These are phyloP conservation scores for Aspergillus persii DNA, from an alignment of 2,329 filamentous ascomycete genomes.

Conservation along the genomic window DNA sequence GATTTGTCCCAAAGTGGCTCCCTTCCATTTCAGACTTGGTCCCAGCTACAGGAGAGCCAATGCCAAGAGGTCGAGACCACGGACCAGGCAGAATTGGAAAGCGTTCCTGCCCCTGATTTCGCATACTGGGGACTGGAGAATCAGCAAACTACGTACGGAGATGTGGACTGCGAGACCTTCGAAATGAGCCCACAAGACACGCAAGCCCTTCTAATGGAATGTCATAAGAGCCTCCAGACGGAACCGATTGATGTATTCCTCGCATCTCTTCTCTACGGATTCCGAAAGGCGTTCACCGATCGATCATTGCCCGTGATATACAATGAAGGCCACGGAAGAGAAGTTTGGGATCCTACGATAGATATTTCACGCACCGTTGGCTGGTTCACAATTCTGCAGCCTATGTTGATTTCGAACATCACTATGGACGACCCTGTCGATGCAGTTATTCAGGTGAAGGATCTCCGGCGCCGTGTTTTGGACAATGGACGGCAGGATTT, in stretches of 20 bases:
- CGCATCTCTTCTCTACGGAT: conserved; percentile 43
- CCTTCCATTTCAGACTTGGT: conserved; percentile 40
- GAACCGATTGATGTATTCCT: conserved; percentile 39
- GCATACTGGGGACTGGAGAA: conserved; percentile 36
- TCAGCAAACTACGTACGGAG: conserved; percentile 32
- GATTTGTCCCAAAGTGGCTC: conserved; percentile 20
- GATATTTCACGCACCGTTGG: conserved; percentile 51
- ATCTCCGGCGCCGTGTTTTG: conserved; percentile 34
- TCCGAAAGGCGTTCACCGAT: conserved; percentile 43
- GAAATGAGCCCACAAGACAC: conserved; percentile 30
- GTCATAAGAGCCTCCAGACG: conserved; percentile 32
- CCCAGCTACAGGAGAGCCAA: conserved; percentile 30
- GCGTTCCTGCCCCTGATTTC: conserved; percentile 31
- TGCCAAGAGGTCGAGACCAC: conserved; percentile 15
- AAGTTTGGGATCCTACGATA: conserved; percentile 45
- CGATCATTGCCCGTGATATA: conserved; percentile 43
- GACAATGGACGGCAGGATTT: conserved; percentile 42
- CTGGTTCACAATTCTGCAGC: conserved; percentile 53
- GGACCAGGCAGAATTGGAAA: conserved; percentile 12
- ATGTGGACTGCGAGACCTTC: conserved; percentile 35
- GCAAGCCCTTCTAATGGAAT: conserved; percentile 29
- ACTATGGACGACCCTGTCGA: conserved; percentile 28
- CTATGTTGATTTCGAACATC: conserved; percentile 36
- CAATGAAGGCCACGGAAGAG: conserved; percentile 51
- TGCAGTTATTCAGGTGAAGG: conserved; percentile 38